Conservation (phyloP, 2,329 filamentous ascomycete genomes). For the Onygenales sp. region DNA sequence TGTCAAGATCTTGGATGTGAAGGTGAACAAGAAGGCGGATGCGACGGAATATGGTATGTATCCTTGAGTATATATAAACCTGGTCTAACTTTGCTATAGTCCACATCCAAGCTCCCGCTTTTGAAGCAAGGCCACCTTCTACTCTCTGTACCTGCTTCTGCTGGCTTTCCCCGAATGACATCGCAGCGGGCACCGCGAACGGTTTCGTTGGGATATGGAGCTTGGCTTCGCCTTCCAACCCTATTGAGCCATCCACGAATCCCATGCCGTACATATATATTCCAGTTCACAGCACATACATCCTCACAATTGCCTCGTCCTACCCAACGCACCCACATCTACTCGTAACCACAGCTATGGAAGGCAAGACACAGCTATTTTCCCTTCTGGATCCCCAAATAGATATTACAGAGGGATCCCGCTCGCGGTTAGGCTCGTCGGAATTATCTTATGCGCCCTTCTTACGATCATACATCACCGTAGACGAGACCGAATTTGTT, state of each 20-base stretch:
- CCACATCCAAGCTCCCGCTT: constrained; percentile 38
- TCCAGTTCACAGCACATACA: constrained; percentile 27
- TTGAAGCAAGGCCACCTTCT: constrained; percentile 40
- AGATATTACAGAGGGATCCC: constrained; percentile 37
- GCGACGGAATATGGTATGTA: constrained; percentile 20
- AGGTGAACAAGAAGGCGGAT: constrained; percentile 17
- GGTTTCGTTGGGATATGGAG: constrained; percentile 49
- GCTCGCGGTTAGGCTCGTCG: constrained; percentile 40
- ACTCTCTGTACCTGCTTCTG: constrained; percentile 47
- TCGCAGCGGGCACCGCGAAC: constrained; percentile 48
- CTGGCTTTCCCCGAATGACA: constrained; percentile 47
- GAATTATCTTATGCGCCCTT: constrained; percentile 47
- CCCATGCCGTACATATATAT: constrained; percentile 27
- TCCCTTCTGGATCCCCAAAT: constrained; percentile 41
- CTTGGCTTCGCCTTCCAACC: constrained; percentile 17
- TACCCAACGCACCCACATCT: constrained; percentile 46
- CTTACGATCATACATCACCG: constrained; percentile 43
- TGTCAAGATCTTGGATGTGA: constrained; percentile 46
- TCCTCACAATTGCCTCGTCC: constrained; percentile 34
- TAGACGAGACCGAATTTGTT: constrained; percentile 46
- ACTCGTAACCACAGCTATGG: constrained; percentile 43
- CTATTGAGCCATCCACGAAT: constrained; percentile 6
- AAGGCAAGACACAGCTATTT: constrained; percentile 46
- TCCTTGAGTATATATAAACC: neutral
- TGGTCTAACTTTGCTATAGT: constrained; percentile 18